These are phyloP conservation scores for Cyclotella distinguenda DNA, from an alignment of 108 stramenopile genomes.

Conservation along the genomic window DNA sequence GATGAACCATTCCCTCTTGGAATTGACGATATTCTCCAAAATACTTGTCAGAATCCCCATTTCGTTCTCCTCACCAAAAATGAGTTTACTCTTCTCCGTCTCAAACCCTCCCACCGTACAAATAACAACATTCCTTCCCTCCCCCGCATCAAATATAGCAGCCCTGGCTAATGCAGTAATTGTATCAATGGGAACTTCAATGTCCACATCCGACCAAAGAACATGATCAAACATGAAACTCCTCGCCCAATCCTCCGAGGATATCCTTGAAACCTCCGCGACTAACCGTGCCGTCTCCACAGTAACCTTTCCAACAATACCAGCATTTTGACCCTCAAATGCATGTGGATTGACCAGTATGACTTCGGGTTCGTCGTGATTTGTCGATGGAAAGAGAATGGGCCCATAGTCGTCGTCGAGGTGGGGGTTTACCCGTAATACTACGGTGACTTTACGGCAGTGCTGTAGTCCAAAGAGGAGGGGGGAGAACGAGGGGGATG, in stretches of 20 bases:
- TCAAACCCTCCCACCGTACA: constrained; percentile 28
- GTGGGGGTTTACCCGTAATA: constrained; percentile 26
- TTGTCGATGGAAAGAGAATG: constrained; percentile 29
- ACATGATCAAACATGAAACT: constrained; percentile 49
- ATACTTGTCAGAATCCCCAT: constrained; percentile 26
- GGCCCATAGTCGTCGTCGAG: constrained; percentile 39
- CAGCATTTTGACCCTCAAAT: constrained; percentile 31
- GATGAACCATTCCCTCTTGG: constrained; percentile 7
- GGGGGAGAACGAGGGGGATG: neutral
- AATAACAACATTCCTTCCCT: constrained; percentile 15
- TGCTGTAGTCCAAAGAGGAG: constrained; percentile 10
- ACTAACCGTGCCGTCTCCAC: constrained; percentile 78
- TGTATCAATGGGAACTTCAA: constrained; percentile 8
- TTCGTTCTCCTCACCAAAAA: constrained; percentile 23
- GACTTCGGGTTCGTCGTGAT: constrained; percentile 39
- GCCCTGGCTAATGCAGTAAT: constrained; percentile 32
- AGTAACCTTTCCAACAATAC: constrained; percentile 58
- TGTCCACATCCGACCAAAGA: constrained; percentile 8
- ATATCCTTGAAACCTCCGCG: constrained; percentile 55
- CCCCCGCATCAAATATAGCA: constrained; percentile 15
- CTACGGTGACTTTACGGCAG: constrained; percentile 28
- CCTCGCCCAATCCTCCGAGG: constrained; percentile 56
- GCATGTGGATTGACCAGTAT: constrained; percentile 79
- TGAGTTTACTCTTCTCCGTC: constrained; percentile 26
- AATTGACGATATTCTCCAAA: constrained; percentile 3